Conservation (phyloP, 306 rosid species). For the Vigna reflexopilosa region DNA sequence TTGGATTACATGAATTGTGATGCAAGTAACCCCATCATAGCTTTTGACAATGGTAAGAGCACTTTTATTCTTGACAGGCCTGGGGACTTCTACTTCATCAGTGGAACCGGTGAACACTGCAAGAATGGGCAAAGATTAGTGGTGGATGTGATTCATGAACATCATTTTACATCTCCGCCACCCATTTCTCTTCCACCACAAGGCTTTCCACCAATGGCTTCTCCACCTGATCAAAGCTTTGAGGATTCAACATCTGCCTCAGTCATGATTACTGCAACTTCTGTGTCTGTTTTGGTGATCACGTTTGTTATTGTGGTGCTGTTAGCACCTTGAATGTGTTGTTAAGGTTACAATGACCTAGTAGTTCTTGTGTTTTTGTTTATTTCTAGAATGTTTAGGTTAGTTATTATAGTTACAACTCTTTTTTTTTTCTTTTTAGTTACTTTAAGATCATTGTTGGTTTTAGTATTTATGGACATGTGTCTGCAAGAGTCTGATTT, state of each 20-base stretch:
- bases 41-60: slow-evolving; percentile 71
- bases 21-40: slow-evolving; percentile 61
- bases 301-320: slow-evolving; percentile 38
- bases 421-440: not conserved
- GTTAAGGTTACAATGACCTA: not conserved
- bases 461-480: slow-evolving; percentile 26
- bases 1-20: slow-evolving; percentile 75
- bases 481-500: not conserved
- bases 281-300: slow-evolving; percentile 32
- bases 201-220: slow-evolving; percentile 35
- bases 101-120: slow-evolving; percentile 72
- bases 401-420: slow-evolving; percentile 23
- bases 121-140: slow-evolving; percentile 67
- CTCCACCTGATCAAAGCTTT: slow-evolving; percentile 47
- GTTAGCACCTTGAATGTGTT: slow-evolving; percentile 18
- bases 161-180: slow-evolving; percentile 49
- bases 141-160: slow-evolving; percentile 73
- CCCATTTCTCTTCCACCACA: slow-evolving; percentile 53
- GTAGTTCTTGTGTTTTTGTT: slow-evolving; percentile 25
- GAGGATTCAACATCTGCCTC: slow-evolving; percentile 45
- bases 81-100: slow-evolving; percentile 79
- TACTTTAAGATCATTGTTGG: slow-evolving; percentile 1
- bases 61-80: slow-evolving; percentile 66
- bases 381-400: slow-evolving; percentile 38
- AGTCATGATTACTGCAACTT: slow-evolving; percentile 28